Conservation (phyloP, 2,329 filamentous ascomycete species). For the Pseudocercospora fuligena region DNA sequence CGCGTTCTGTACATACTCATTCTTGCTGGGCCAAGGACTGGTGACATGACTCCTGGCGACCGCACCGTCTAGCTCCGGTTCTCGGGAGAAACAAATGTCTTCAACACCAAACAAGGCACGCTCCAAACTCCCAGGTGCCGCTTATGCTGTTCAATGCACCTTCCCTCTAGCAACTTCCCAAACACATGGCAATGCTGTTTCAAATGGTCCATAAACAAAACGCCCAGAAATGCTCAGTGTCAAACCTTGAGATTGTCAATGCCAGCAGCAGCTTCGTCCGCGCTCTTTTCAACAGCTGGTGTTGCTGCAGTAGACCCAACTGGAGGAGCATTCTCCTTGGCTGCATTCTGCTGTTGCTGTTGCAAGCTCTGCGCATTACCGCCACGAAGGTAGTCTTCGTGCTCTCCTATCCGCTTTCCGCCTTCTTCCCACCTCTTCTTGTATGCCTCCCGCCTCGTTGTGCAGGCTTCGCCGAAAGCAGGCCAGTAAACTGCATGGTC, state of each 20-base stretch:
- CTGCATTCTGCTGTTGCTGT: slow-evolving; percentile 21
- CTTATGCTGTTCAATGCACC: not conserved
- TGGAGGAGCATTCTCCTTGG: not conserved
- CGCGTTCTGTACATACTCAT: not conserved
- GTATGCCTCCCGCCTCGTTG: slow-evolving; percentile 66
- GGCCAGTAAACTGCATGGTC: slow-evolving; percentile 91
- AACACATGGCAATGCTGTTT: slow-evolving; percentile 1
- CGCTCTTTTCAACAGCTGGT: not conserved
- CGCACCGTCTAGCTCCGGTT: not conserved
- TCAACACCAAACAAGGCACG: not conserved
- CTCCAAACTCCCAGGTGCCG: not conserved
- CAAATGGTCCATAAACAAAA: not conserved
- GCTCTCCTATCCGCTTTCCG: slow-evolving; percentile 83
- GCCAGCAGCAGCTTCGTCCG: not conserved
- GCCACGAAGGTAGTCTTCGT: slow-evolving; percentile 86
- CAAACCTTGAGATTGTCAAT: slow-evolving; percentile 2
- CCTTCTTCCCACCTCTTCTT: slow-evolving; percentile 75
- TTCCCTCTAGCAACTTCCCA: not conserved
- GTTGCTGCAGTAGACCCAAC: not conserved
- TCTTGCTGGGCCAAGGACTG: slow-evolving; percentile 4
- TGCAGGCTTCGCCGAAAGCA: slow-evolving; percentile 73
- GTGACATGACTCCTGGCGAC: not conserved
- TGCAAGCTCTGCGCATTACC: slow-evolving; percentile 47
- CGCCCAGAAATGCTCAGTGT: not conserved
- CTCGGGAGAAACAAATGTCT: not conserved